Base-by-base conservation (phyloP, 1,284 basidiomycete species). In the Dichomitus squalens region DNA sequence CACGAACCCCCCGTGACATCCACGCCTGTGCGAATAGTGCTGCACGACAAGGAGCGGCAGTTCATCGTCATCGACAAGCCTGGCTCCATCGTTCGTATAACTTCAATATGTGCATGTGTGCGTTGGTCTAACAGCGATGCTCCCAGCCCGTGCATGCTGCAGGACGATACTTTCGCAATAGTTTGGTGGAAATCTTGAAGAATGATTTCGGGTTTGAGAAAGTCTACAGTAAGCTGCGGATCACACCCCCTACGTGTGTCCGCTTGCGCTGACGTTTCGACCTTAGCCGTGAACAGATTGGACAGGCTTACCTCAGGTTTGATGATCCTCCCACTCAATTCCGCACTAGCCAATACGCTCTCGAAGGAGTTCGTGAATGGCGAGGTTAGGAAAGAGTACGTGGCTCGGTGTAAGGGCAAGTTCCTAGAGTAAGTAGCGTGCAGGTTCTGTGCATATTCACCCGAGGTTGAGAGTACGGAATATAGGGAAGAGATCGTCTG, bases 1-100 rank as follows among this genome's bases (percentile, higher is more conserved):
- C 97, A 99, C 71, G 97, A 99, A 73, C 96, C 97, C 4, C 95
- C 97, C 0, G 90, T 99, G 3, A 92, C 95, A 1, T 88, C 92
- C 6, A 92, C 84, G 9, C 92, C 93, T 0, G 87, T 99, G 51
- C 84, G 88, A 61, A 84, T 99, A 44, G 77, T 98, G 7, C 76
- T 86, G 20, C 84, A 90, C 44, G 93, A 98, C 72, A 79, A 80
- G 16, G 86, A 92, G 60, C 84, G 88, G 35, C 84, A 92, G 59
- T 92, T 97, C 61, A 84, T 98, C 27, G 92, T 98, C 12, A 91
- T 99, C 29, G 90, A 96, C 70, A 98, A 98, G 77, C 95, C 95
- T 4, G 95, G 95, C 16, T 93, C 91, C 69, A 92, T 97, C 70
- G 92, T 92, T 73, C 75, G 88, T 87, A 53, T 27, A 61, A 52